Evolutionary conservation across 495 filamentous ascomycete species (phyloP).

Genomic region (Xylaria palmicola): DNA sequence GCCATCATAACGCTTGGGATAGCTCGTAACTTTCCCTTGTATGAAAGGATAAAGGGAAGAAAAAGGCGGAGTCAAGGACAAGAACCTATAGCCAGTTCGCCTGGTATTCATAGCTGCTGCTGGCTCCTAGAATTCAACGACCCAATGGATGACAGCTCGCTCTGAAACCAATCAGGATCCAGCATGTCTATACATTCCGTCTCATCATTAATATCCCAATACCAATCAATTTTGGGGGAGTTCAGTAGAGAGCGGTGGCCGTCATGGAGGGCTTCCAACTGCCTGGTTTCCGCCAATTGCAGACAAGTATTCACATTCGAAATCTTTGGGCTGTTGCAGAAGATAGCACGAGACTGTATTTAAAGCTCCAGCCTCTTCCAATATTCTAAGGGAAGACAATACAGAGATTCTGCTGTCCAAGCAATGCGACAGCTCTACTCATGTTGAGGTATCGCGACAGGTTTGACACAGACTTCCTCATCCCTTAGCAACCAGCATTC

Average conservation of each 20-base stretch:
- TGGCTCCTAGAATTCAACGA: too few species aligned
- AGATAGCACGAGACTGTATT: neutral
- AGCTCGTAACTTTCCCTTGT: too few species aligned
- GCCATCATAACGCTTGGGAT: too few species aligned
- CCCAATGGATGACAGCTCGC: too few species aligned
- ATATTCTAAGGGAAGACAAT: neutral
- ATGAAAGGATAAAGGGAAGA: too few species aligned
- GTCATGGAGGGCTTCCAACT: neutral
- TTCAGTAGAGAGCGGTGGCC: neutral
- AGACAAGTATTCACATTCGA: neutral
- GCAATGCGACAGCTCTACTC: neutral
- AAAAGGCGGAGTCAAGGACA: too few species aligned
- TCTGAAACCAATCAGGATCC: too few species aligned
- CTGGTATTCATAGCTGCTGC: too few species aligned
- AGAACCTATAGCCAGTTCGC: too few species aligned
- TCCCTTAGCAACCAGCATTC: neutral
- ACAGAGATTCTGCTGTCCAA: neutral
- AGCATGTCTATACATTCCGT: too few species aligned
- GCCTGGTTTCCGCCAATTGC: neutral
- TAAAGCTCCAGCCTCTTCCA: neutral
- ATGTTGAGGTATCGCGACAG: neutral
- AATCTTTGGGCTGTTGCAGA: neutral
- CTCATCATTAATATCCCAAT: neutral
- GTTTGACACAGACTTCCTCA: neutral
- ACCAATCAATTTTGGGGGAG: neutral